A percentile compares a stretch with the other conserved stretches of the same genome.
Conservation (phyloP, 2,329 filamentous ascomycete species). For the Tolypocladium nubicola region DNA sequence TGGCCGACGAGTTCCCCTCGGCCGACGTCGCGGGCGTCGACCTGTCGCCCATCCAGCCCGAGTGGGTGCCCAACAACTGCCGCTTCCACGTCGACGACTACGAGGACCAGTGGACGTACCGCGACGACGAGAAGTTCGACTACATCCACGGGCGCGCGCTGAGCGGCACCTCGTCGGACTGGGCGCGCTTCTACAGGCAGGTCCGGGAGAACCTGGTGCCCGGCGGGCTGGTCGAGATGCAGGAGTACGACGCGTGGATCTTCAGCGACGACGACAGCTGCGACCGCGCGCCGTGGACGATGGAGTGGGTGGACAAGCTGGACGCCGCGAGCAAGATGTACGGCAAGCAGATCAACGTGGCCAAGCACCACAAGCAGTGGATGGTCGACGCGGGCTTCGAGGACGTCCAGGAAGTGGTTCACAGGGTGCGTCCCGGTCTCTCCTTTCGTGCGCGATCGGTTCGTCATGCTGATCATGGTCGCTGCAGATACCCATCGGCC, state of each 20-base stretch:
- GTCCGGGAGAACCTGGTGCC: constrained; percentile 18
- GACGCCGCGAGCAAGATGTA: constrained; percentile 22
- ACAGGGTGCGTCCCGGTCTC: constrained; percentile 12
- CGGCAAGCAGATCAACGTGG: constrained; percentile 28
- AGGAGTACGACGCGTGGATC: constrained; percentile 27
- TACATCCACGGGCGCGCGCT: constrained; percentile 23
- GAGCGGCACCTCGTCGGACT: constrained; percentile 20
- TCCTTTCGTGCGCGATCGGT: background rate
- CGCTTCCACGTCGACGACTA: constrained; percentile 57
- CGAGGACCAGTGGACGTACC: constrained; percentile 36
- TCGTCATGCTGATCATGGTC: background rate
- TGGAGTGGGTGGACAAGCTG: constrained; percentile 26
- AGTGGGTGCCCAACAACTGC: constrained; percentile 49
- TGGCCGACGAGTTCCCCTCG: constrained; percentile 35
- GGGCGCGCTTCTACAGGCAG: constrained; percentile 19
- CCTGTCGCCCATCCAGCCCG: constrained; percentile 47
- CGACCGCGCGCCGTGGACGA: constrained; percentile 24
- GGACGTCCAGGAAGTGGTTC: constrained; percentile 19
- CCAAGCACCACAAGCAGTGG: constrained; percentile 23
- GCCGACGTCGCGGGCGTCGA: constrained; percentile 36
- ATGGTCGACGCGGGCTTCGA: constrained; percentile 27
- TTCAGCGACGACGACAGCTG: constrained; percentile 27
- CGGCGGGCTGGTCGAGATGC: constrained; percentile 26
- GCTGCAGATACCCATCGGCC: constrained; percentile 24
- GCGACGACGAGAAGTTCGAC: constrained; percentile 25